Conservation (phyloP, 148 eudicot genomes). For the Camellia japonica region DNA sequence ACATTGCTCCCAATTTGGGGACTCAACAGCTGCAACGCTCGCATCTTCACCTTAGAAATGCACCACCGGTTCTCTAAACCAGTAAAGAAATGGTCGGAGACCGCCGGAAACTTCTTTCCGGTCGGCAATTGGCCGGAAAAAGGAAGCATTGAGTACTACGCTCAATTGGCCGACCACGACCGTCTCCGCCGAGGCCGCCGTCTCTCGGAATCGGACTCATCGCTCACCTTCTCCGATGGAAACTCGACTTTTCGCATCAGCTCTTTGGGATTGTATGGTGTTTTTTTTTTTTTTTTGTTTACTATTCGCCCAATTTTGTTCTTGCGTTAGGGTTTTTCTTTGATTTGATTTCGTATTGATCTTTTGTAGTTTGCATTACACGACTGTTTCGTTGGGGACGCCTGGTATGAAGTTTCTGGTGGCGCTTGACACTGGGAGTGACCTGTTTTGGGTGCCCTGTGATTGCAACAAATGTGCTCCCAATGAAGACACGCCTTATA, state of each 20-base stretch:
- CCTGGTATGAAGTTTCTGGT: conserved; percentile 86
- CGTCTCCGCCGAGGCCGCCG: conserved; percentile 44
- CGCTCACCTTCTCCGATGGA: conserved; percentile 72
- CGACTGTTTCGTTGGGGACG: conserved; percentile 84
- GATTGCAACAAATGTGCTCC: conserved; percentile 78
- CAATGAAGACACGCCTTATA: conserved; percentile 46
- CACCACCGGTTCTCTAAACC: conserved; percentile 82
- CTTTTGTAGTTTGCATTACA: conserved; percentile 71
- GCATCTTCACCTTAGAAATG: conserved; percentile 43
- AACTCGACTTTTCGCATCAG: conserved; percentile 72
- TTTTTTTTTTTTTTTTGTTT: background rate
- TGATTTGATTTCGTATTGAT: background rate
- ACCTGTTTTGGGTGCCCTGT: conserved; percentile 96
- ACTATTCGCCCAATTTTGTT: background rate
- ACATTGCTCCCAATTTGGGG: conserved; percentile 11
- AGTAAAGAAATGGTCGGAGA: conserved; percentile 37
- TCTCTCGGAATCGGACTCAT: conserved; percentile 44
- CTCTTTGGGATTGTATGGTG: conserved; percentile 75
- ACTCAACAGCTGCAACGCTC: conserved; percentile 11
- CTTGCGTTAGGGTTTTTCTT: conserved; percentile 14
- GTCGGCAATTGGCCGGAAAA: conserved; percentile 40
- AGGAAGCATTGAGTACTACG: conserved; percentile 54
- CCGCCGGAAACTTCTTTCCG: conserved; percentile 14
- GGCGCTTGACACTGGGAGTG: conserved; percentile 97
- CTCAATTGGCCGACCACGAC: conserved; percentile 58